Percentiles rank a stretch among this genome's conserved stretches.
Evolutionary conservation across 176 grass and related monocot species (phyloP).

Genomic region (Aegilops sharonensis): DNA sequence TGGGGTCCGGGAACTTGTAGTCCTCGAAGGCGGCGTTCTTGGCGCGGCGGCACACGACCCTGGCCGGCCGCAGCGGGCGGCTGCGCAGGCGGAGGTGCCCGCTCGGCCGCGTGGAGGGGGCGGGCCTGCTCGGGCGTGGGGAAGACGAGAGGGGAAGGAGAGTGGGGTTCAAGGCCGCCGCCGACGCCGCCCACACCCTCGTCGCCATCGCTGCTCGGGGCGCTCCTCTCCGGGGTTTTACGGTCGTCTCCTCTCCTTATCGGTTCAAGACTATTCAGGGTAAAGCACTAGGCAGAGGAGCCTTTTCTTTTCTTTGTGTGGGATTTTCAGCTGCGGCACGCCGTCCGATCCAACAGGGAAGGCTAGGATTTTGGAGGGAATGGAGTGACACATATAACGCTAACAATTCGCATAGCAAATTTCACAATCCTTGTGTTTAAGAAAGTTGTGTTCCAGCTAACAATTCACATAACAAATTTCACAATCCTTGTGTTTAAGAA

Average conservation of each 20-base stretch:
- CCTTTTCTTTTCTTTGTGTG: not conserved
- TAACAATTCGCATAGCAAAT: not conserved
- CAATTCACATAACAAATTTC: not conserved
- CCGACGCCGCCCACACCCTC: constrained; percentile 28
- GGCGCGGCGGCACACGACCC: constrained; percentile 49
- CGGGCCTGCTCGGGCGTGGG: not conserved
- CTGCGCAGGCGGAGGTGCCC: constrained; percentile 1
- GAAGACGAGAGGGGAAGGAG: constrained; percentile 5
- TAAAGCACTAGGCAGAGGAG: constrained; percentile 11
- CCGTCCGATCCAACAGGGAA: constrained; percentile 5
- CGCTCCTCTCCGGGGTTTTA: not conserved
- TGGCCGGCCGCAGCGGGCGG: constrained; percentile 3
- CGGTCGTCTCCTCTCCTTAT: constrained; percentile 13
- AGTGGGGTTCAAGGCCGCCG: constrained; percentile 27
- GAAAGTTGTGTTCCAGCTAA: not conserved
- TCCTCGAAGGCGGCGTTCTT: constrained; percentile 45
- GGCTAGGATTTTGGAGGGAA: not conserved
- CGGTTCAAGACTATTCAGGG: not conserved
- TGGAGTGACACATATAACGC: not conserved
- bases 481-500: no score
- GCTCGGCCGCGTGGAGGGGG: not conserved
- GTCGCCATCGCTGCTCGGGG: constrained; percentile 32
- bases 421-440: no score
- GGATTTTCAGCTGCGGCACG: not conserved
- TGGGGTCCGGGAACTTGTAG: constrained; percentile 89